These are phyloP conservation scores for Pulveroboletus sp. DNA, from an alignment of 768 basidiomycete genomes.

Conservation along the genomic window DNA sequence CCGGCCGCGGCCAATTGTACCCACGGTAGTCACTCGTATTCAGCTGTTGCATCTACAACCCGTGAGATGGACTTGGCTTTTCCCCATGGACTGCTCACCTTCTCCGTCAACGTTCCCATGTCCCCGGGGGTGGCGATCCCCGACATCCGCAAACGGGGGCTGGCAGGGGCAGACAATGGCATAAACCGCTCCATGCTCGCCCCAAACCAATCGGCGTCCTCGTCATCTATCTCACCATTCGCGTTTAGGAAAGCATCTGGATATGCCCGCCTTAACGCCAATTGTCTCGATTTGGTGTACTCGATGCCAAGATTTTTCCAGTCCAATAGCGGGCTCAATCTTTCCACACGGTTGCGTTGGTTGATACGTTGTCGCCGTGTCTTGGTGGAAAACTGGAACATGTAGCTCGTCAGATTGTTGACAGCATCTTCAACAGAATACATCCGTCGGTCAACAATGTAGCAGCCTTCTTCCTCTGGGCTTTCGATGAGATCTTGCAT, in stretches of 20 bases:
- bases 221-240: constrained; percentile 49
- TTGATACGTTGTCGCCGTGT: constrained; percentile 97
- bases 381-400: constrained; percentile 77
- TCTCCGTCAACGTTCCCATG: constrained; percentile 85
- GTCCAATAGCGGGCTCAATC: constrained; percentile 88
- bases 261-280: constrained; percentile 90
- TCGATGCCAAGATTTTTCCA: constrained; percentile 99
- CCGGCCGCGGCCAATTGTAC: constrained; percentile 52
- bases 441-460: constrained; percentile 91
- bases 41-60: constrained; percentile 75
- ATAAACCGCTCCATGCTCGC: constrained; percentile 65
- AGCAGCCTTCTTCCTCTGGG: constrained; percentile 93
- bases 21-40: constrained; percentile 80
- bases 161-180: constrained; percentile 80
- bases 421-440: constrained; percentile 92
- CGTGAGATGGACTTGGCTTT: neutral
- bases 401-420: constrained; percentile 70
- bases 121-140: constrained; percentile 93
- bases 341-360: constrained; percentile 96
- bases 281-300: constrained; percentile 92
- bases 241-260: constrained; percentile 84
- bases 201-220: constrained; percentile 35
- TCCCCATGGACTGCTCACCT: constrained; percentile 42
- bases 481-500: constrained; percentile 98
- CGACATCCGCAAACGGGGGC: constrained; percentile 69